Conservation (phyloP, 805 yeast genomes). For the Novakomyces olei region DNA sequence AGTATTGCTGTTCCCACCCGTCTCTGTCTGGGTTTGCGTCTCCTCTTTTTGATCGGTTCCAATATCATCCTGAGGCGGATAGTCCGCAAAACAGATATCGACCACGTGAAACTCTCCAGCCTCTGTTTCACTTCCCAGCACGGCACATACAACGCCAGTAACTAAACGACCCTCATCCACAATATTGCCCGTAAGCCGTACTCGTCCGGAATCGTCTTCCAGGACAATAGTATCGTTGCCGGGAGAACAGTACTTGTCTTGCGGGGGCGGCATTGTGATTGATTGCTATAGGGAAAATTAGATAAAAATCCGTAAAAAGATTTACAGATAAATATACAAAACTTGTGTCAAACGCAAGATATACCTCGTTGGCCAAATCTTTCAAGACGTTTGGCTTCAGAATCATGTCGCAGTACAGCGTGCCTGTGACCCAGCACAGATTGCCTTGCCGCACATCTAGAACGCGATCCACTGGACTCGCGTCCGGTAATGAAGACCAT, state of each 20-base stretch:
- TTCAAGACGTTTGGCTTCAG: conserved; percentile 65
- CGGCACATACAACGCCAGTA: conserved; percentile 75
- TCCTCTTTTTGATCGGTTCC: no score
- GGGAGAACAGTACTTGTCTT: conserved; percentile 31
- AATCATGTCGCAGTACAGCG: conserved; percentile 63
- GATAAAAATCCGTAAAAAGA: background rate
- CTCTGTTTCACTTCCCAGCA: conserved; percentile 63
- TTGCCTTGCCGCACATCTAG: conserved; percentile 41
- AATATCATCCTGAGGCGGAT: no score
- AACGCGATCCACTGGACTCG: conserved; percentile 22
- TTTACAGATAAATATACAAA: conserved; percentile 4
- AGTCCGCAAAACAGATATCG: conserved; percentile 58
- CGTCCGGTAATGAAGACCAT: conserved; percentile 18
- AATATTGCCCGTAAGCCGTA: conserved; percentile 34
- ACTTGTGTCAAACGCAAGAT: no score
- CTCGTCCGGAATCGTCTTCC: conserved; percentile 86
- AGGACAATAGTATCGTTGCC: conserved; percentile 39
- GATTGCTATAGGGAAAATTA: background rate
- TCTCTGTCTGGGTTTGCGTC: no score
- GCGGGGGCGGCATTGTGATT: conserved; percentile 15
- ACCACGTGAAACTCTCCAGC: conserved; percentile 69
- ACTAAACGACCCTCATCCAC: conserved; percentile 29
- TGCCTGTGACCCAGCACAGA: conserved; percentile 68
- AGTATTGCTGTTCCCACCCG: no score
- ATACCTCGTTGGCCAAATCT: conserved; percentile 49